A percentile compares a stretch with the other conserved stretches of the same genome.
phyloP scores from a whole-genome alignment of 192 early-diverging fungal species.

The Coemansia sp. region DNA sequence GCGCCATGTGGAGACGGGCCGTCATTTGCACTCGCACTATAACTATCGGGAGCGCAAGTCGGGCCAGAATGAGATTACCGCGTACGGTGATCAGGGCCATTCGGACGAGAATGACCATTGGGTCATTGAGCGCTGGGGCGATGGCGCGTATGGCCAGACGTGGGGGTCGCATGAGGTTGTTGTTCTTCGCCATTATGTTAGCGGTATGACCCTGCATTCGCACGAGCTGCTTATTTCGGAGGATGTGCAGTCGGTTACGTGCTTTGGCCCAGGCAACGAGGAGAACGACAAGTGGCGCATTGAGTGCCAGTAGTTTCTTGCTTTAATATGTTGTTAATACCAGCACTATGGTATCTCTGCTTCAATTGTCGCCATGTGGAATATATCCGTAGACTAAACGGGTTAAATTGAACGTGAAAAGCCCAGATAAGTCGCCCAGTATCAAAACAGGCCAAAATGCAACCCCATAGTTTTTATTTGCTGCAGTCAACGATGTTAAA shows the following conservation, averaged over 20 bases:
- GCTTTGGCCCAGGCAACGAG: slow-evolving; percentile 54
- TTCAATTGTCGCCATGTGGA: too few relatives aligned
- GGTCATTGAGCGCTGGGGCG: slow-evolving; percentile 56
- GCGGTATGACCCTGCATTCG: slow-evolving; percentile 55
- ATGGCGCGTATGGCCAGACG: slow-evolving; percentile 47
- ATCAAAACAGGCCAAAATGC: too few relatives aligned
- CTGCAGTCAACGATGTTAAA: too few relatives aligned
- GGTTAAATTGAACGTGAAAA: too few relatives aligned
- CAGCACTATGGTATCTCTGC: too few relatives aligned
- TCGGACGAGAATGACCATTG: slow-evolving; percentile 62
- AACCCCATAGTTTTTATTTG: too few relatives aligned
- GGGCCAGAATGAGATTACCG: slow-evolving; percentile 60
- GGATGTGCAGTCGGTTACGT: slow-evolving; percentile 57
- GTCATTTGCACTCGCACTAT: slow-evolving; percentile 60
- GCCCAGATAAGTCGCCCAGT: too few relatives aligned
- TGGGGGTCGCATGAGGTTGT: slow-evolving; percentile 54
- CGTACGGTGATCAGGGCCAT: slow-evolving; percentile 49
- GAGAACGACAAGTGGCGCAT: slow-evolving; percentile 61
- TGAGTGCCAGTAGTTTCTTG: slow-evolving; percentile 8
- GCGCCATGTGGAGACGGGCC: slow-evolving; percentile 55
- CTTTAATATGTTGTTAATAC: not conserved
- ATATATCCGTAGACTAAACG: too few relatives aligned
- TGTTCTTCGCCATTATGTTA: slow-evolving; percentile 56
- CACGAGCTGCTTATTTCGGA: slow-evolving; percentile 46
- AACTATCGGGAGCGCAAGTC: slow-evolving; percentile 50